phyloP scores from a whole-genome alignment of 306 rosid species.

The Ormosia semicastrata region DNA sequence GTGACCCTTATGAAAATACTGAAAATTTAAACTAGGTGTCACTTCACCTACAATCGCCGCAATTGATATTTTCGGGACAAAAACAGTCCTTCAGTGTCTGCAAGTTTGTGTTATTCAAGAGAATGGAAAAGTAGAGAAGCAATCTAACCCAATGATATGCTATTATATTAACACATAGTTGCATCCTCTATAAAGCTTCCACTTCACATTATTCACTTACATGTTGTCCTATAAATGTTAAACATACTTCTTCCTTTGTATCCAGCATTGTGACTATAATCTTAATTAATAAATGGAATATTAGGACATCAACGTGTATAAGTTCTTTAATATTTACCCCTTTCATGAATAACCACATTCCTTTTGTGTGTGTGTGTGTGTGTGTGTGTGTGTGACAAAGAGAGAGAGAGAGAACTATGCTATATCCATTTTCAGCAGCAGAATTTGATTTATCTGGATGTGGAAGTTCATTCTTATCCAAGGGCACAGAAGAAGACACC shows the following conservation, averaged over 20 bases:
- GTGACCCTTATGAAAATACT: not conserved
- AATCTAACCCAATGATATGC: too few species aligned
- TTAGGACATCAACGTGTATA: not conserved
- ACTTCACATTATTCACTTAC: slow-evolving; percentile 12
- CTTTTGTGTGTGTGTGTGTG: not conserved
- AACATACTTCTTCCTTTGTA: slow-evolving; percentile 17
- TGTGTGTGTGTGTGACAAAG: not conserved
- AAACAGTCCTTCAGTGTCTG: not conserved
- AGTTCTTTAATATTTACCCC: slow-evolving; percentile 56
- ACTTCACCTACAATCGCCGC: not conserved
- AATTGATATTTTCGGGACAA: not conserved
- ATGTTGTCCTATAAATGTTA: not conserved
- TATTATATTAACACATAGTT: too few species aligned
- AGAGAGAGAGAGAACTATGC: slow-evolving; percentile 23
- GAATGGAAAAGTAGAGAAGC: too few species aligned
- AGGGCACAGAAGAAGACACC: slow-evolving; percentile 29
- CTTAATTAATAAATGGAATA: slow-evolving; percentile 11
- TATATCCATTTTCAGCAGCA: slow-evolving; percentile 33
- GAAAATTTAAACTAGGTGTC: not conserved
- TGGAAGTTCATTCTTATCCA: slow-evolving; percentile 34
- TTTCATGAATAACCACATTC: slow-evolving; percentile 14
- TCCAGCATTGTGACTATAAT: slow-evolving; percentile 6
- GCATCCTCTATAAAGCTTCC: too few species aligned
- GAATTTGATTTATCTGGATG: slow-evolving; percentile 41
- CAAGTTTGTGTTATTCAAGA: not conserved